Conservation (phyloP, 1,284 basidiomycete species). For the Vanrija sp. region DNA sequence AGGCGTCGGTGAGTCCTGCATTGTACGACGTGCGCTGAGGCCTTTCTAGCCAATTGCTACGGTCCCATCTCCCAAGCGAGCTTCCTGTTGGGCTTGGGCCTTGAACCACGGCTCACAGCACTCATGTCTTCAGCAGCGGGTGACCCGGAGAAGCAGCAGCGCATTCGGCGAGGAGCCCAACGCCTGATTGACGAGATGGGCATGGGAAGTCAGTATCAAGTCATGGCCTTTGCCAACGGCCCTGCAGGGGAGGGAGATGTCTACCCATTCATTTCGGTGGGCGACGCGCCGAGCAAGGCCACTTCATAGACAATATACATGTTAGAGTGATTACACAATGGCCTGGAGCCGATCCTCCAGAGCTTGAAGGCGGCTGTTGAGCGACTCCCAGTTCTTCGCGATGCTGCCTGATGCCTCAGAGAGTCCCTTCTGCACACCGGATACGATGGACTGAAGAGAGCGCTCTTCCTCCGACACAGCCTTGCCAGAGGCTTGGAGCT, state of each 20-base stretch:
- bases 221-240: constrained; percentile 51
- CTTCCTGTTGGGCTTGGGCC: constrained; percentile 69
- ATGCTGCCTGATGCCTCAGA: constrained; percentile 68
- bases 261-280: constrained; percentile 42
- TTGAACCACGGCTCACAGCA: constrained; percentile 59
- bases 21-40: not conserved
- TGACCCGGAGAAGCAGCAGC: constrained; percentile 51
- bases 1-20: constrained; percentile 56
- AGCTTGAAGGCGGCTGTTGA: constrained; percentile 57
- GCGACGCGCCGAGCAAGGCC: not conserved
- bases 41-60: constrained; percentile 16
- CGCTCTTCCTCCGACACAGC: constrained; percentile 60
- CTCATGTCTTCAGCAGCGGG: constrained; percentile 55
- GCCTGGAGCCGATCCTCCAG: constrained; percentile 51
- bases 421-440: constrained; percentile 67
- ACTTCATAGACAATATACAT: constrained; percentile 2
- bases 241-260: constrained; percentile 28
- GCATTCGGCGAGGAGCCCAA: constrained; percentile 51
- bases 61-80: constrained; percentile 65
- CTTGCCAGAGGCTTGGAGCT: constrained; percentile 68
- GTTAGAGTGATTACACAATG: constrained; percentile 12
- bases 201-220: constrained; percentile 59
- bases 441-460: constrained; percentile 66
- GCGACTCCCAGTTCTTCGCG: constrained; percentile 61
- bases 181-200: constrained; percentile 55